Evolutionary conservation across 208 protist species (phyloP).

Genomic region (Acanthamoeba culbertsoni): DNA sequence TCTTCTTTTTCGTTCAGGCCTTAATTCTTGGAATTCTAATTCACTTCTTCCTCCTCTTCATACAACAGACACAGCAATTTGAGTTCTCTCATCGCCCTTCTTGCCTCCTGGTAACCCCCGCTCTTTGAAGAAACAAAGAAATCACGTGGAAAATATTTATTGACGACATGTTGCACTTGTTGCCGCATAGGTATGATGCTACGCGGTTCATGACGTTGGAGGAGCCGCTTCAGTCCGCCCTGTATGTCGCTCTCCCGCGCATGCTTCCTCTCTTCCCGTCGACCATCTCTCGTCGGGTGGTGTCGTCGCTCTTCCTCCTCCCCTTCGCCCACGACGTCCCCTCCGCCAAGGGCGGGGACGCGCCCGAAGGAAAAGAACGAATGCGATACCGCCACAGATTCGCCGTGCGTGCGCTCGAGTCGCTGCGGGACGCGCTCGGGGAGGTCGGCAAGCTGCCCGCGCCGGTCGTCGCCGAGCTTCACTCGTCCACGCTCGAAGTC

Average conservation of each 20-base stretch:
- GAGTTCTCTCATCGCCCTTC: background rate
- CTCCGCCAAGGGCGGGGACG: background rate
- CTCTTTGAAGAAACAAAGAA: background rate
- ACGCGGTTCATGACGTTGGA: background rate
- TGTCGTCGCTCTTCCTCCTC: background rate
- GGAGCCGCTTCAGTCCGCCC: background rate
- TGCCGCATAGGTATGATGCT: background rate
- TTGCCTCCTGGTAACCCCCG: background rate
- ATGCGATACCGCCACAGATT: background rate
- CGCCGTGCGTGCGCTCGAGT: background rate
- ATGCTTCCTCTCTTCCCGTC: background rate
- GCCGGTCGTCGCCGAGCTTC: background rate
- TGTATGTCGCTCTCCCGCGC: slow-evolving; percentile 17
- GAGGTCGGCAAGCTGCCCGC: background rate
- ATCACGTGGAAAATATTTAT: too few relatives aligned
- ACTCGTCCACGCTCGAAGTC: background rate
- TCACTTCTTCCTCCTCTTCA: background rate
- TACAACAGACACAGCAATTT: background rate
- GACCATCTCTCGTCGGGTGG: background rate
- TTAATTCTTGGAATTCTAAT: background rate
- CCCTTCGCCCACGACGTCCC: background rate
- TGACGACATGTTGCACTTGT: background rate
- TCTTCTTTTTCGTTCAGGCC: too few relatives aligned
- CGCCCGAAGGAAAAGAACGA: background rate
- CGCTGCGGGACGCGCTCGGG: background rate